Base-by-base conservation (phyloP, 1,284 basidiomycete genomes). In the Filobasidium uniguttulatum region DNA sequence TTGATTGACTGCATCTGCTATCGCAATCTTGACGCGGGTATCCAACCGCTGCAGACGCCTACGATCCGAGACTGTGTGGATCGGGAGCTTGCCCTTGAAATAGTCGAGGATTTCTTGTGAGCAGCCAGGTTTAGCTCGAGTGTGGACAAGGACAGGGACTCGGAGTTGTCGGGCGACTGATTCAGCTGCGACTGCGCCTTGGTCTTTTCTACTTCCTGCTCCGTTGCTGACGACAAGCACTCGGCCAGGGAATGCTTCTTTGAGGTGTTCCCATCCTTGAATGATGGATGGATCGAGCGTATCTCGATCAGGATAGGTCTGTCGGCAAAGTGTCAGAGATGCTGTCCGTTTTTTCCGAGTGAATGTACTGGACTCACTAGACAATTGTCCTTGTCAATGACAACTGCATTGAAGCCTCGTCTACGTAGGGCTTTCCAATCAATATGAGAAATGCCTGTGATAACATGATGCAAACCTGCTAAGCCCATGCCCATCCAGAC, bases 361-460 rank as follows among this genome's bases (percentile, higher is more conserved):
- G 15, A n/a, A 26, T 5, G 9, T 8, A 12, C n/a, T n/a, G 25
- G 19, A 70, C 80, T 31, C 60, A 87, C 89, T 58, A 97, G 68
- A 63, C 93, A 97, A 59, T 98, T 97, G 66, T 98, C 93, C 71
- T 96, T 97, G 77, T 97, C 93, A 58, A 96, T 83, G 0, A 98
- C 81, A 10, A 85, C 83, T 29, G 83, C 89, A 41, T 81, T 78
- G 60, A 88, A 90, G 1, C 91, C 90, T 15, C 80, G 79, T 49
- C 73, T 73, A 53, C 77, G 75, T 33, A 97, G 72, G 14, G 80
- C 81, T n/a, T 61, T 60, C 75, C 90, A 96, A 44, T 36, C 37
- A n/a, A 48, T 17, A 8, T 37, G 33, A n/a, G 30, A 30, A 44
- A 51, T 46, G 26, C 50, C 50, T 48, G 30, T n/a, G 12, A 9